These are phyloP conservation scores for Colletotrichum godetiae DNA, from an alignment of 2,329 filamentous ascomycete species.

Conservation along the genomic window DNA sequence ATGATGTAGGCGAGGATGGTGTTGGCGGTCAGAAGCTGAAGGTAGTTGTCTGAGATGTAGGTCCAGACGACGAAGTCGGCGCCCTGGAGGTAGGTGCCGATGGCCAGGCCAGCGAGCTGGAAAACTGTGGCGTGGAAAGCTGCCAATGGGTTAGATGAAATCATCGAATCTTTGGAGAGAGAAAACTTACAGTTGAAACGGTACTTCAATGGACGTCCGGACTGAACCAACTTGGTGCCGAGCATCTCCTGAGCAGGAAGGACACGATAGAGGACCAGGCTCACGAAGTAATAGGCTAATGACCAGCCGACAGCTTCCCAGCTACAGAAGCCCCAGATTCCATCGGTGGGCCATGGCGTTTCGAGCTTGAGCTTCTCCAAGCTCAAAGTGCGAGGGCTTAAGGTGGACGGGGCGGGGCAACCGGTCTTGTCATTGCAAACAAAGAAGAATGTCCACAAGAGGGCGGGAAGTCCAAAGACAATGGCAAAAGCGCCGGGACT, in stretches of 20 bases:
- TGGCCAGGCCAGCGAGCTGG: constrained; percentile 42
- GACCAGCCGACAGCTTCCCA: constrained; percentile 74
- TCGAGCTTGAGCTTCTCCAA: constrained; percentile 78
- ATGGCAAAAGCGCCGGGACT: constrained; percentile 80
- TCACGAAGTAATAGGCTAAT: constrained; percentile 80
- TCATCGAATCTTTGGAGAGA: rapidly evolving
- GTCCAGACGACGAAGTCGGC: constrained; percentile 76
- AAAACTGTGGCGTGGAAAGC: constrained; percentile 26
- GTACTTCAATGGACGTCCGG: constrained; percentile 78
- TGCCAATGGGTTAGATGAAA: background rate
- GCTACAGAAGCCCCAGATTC: constrained; percentile 74
- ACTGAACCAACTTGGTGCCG: constrained; percentile 73
- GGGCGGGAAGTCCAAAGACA: constrained; percentile 79
- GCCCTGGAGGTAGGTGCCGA: constrained; percentile 72
- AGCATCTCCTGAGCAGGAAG: constrained; percentile 77
- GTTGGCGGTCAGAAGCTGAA: constrained; percentile 75
- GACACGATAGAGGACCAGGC: constrained; percentile 75
- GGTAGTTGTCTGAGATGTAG: constrained; percentile 78
- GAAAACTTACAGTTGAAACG: constrained; percentile 74
- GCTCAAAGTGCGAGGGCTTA: constrained; percentile 75
- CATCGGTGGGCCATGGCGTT: constrained; percentile 79
- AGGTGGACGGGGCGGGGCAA: constrained; percentile 82
- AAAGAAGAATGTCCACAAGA: constrained; percentile 80
- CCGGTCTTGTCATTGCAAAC: constrained; percentile 89
- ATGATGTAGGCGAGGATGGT: constrained; percentile 70